Evolutionary conservation across 1,284 basidiomycete genomes (phyloP).

Genomic region (Trichosporon ovoides): DNA sequence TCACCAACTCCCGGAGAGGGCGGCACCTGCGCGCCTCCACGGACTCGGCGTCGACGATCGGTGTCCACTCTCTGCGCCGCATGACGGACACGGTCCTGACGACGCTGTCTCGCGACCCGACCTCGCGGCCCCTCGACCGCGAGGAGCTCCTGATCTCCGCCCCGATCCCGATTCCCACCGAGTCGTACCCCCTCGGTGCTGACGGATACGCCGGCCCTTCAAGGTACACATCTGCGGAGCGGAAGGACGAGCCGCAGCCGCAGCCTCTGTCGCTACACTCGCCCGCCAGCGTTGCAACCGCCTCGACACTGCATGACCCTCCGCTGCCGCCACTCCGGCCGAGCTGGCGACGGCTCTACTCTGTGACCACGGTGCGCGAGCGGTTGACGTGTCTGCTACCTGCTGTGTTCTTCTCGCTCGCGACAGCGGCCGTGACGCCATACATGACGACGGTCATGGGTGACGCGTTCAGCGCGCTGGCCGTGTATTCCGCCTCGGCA

Average conservation of each 20-base stretch:
- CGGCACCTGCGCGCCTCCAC: not conserved
- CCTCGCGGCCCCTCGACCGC: not conserved
- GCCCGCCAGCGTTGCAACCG: not conserved
- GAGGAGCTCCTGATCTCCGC: not conserved
- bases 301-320: not conserved
- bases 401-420: constrained; percentile 62
- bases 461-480: constrained; percentile 74
- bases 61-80: not conserved
- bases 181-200: not conserved
- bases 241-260: not conserved
- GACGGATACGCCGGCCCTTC: not conserved
- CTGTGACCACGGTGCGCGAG: constrained; percentile 58
- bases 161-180: not conserved
- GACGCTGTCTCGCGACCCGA: not conserved
- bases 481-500: constrained; percentile 51
- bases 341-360: constrained; percentile 61
- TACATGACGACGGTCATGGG: constrained; percentile 92
- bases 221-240: not conserved
- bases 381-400: constrained; percentile 61
- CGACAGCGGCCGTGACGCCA: constrained; percentile 73
- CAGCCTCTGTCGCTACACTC: not conserved
- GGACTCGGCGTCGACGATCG: not conserved
- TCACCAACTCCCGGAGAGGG: not conserved
- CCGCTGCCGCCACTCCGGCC: constrained; percentile 49
- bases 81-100: not conserved